These are phyloP conservation scores for Phytophthora citricola DNA, from an alignment of 352 stramenopile genomes.

Conservation along the genomic window DNA sequence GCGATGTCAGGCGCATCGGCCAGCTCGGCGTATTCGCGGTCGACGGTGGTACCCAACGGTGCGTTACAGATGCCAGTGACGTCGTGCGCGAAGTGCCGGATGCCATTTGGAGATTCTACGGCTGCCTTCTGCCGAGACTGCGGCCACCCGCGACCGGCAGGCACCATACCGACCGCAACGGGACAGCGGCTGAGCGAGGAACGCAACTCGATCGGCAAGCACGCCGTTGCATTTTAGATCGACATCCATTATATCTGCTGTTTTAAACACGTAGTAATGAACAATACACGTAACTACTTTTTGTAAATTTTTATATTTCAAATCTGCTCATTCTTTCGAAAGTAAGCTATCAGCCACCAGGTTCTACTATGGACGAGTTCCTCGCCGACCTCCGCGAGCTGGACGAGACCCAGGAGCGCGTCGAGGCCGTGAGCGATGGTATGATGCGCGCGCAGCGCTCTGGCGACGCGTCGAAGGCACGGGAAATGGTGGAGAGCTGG, in stretches of 20 bases:
- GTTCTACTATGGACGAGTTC: slow-evolving; percentile 70
- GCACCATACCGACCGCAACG: slow-evolving; percentile 12
- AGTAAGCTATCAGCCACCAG: slow-evolving; percentile 9
- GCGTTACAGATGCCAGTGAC: slow-evolving; percentile 18
- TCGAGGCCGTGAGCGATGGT: slow-evolving; percentile 80
- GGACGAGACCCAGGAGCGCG: slow-evolving; percentile 85
- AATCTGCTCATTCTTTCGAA: too few species aligned
- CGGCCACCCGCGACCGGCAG: slow-evolving; percentile 55
- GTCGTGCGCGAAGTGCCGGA: slow-evolving; percentile 58
- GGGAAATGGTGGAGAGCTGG: slow-evolving; percentile 72
- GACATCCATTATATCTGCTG: background rate
- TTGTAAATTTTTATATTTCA: too few species aligned
- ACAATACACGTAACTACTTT: too few species aligned
- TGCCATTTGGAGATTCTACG: slow-evolving; percentile 57
- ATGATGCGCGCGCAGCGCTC: slow-evolving; percentile 63
- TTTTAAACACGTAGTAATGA: too few species aligned
- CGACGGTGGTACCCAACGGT: slow-evolving; percentile 6
- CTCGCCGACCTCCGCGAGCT: slow-evolving; percentile 75
- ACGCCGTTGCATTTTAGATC: slow-evolving; percentile 32
- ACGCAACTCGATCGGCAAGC: slow-evolving; percentile 25
- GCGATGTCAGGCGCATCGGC: slow-evolving; percentile 27
- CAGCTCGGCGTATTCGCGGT: slow-evolving; percentile 20
- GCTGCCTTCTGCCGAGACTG: slow-evolving; percentile 79
- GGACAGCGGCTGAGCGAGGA: slow-evolving; percentile 25
- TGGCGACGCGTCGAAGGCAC: slow-evolving; percentile 32